Conservation (phyloP, 179 eudicot genomes). For the Dionaea muscipula region DNA sequence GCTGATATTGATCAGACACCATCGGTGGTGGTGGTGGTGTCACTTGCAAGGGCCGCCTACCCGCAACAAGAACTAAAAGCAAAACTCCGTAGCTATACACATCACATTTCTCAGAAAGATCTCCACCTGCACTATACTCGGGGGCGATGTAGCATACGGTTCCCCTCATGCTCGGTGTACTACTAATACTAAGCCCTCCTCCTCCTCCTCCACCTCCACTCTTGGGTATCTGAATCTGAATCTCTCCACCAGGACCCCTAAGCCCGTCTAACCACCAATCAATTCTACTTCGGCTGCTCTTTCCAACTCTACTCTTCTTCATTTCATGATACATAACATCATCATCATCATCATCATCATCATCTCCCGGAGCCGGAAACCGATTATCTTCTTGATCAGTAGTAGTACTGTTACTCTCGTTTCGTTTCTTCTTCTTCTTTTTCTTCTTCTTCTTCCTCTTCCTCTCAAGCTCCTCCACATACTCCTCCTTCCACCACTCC, state of each 20-base stretch:
- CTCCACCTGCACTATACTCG: constrained; percentile 46
- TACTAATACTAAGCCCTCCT: too few relatives aligned
- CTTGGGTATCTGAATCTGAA: constrained; percentile 64
- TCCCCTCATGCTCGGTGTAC: constrained; percentile 89
- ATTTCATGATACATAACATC: constrained; percentile 30
- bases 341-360: constrained; percentile 38
- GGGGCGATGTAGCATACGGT: constrained; percentile 83
- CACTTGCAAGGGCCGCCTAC: constrained; percentile 75
- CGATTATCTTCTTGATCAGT: constrained; percentile 30
- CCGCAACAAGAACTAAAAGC: constrained; percentile 63
- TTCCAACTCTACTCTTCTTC: constrained; percentile 33
- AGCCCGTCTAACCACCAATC: constrained; percentile 88
- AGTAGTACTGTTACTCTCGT: constrained; percentile 65
- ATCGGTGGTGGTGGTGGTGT: too few relatives aligned
- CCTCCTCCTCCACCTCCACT: constrained; percentile 72
- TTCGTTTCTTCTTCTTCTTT: constrained; percentile 27
- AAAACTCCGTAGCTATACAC: constrained; percentile 82
- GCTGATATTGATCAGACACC: constrained; percentile 59
- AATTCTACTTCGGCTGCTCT: constrained; percentile 44
- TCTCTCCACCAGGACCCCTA: constrained; percentile 63
- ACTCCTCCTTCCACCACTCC: constrained; percentile 99
- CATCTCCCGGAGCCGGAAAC: constrained; percentile 21
- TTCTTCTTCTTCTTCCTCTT: constrained; percentile 66
- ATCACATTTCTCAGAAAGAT: constrained; percentile 76
- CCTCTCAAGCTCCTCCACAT: constrained; percentile 56